phyloP scores from a whole-genome alignment of 495 filamentous ascomycete species.

The Aspergillus asperescens region DNA sequence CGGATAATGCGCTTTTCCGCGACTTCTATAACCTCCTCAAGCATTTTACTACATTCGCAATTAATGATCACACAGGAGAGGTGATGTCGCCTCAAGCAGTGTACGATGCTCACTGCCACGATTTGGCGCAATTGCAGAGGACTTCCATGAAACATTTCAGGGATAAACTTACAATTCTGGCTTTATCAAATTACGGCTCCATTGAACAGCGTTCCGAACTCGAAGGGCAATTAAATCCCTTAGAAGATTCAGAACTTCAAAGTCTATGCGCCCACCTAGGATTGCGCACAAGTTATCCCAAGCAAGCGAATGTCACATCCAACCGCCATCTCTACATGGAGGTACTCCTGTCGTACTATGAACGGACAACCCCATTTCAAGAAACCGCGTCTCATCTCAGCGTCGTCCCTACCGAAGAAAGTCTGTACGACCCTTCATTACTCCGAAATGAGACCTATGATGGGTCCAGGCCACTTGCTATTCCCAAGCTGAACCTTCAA shows the following conservation, averaged over 20 bases:
- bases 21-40: conserved; percentile 73
- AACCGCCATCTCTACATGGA: conserved; percentile 70
- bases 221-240: conserved; percentile 63
- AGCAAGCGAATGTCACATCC: conserved; percentile 53
- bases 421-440: conserved; percentile 78
- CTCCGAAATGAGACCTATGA: conserved; percentile 84
- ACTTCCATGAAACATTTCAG: conserved; percentile 79
- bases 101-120: conserved; percentile 71
- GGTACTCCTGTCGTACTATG: conserved; percentile 68
- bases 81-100: conserved; percentile 66
- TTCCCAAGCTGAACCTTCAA: conserved; percentile 93
- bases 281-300: conserved; percentile 74
- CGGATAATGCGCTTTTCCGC: conserved; percentile 70
- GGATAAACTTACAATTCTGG: conserved; percentile 82
- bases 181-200: conserved; percentile 86
- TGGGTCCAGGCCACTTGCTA: conserved; percentile 79
- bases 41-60: conserved; percentile 82
- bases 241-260: conserved; percentile 68
- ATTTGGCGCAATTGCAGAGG: conserved; percentile 75
- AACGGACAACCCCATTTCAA: conserved; percentile 77
- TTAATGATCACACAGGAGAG: conserved; percentile 84
- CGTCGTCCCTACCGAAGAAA: conserved; percentile 74
- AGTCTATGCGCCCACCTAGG: conserved; percentile 66
- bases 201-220: conserved; percentile 76
- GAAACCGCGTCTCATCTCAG: conserved; percentile 65